Evolutionary conservation across 83 land plant species (phyloP).

Genomic region (Diphasiastrum complanatum): DNA sequence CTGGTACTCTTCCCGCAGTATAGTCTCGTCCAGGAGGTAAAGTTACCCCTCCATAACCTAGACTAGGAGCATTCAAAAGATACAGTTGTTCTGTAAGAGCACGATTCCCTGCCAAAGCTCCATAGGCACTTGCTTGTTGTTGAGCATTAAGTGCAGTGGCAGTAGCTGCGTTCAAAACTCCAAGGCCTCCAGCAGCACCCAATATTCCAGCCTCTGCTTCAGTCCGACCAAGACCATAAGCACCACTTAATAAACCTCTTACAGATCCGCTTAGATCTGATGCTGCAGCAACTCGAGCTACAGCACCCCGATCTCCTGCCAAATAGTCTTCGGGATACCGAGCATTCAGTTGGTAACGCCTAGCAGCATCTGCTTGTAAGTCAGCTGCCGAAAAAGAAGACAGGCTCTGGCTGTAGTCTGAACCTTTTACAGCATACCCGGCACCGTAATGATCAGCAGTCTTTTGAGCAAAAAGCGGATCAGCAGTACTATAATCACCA

Average conservation of each 20-base stretch:
- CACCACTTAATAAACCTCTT: constrained; percentile 27
- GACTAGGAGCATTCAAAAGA: constrained; percentile 19
- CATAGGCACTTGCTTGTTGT: constrained; percentile 22
- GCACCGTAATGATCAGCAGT: constrained; percentile 27
- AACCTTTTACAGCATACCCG: constrained; percentile 16
- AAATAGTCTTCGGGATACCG: neutral
- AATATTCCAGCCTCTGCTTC: constrained; percentile 27
- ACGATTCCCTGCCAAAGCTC: constrained; percentile 24
- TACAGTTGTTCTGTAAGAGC: constrained; percentile 26
- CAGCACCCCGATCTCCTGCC: constrained; percentile 17
- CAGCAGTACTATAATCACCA: constrained; percentile 20
- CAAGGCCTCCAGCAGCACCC: constrained; percentile 22
- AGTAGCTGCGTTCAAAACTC: constrained; percentile 12
- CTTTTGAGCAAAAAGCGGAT: constrained; percentile 22
- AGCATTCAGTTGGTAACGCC: constrained; percentile 16
- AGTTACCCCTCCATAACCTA: constrained; percentile 32
- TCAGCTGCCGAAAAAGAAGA: constrained; percentile 19
- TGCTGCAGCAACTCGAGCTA: constrained; percentile 20
- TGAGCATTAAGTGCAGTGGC: constrained; percentile 10
- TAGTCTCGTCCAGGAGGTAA: constrained; percentile 34
- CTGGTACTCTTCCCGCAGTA: constrained; percentile 18
- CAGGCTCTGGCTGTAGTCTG: constrained; percentile 20
- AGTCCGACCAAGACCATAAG: constrained; percentile 24
- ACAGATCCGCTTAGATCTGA: neutral
- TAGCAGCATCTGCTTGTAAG: constrained; percentile 14